phyloP scores from a whole-genome alignment of 495 filamentous ascomycete species.

The Penicillium paradoxum region DNA sequence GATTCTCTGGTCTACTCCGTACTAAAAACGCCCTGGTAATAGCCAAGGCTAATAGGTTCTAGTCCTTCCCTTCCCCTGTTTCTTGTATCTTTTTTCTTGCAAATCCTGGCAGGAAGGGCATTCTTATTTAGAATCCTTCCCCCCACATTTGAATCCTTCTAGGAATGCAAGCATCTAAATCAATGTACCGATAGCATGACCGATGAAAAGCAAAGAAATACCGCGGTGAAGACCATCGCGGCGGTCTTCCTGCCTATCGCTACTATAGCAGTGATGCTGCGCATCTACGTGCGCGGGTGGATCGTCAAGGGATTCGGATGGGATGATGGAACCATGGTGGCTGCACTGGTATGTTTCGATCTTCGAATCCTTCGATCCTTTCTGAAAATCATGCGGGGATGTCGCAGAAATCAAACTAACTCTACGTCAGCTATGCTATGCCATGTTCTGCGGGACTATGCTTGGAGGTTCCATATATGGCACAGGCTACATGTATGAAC shows the following conservation, averaged over 20 bases:
- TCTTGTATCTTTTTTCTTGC: not conserved
- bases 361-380: not conserved
- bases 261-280: conserved; percentile 30
- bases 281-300: conserved; percentile 39
- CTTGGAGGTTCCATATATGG: conserved; percentile 37
- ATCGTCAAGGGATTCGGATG: conserved; percentile 41
- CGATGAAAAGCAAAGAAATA: conserved; percentile 23
- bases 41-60: not conserved
- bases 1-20: not conserved
- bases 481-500: conserved; percentile 28
- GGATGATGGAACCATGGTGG: conserved; percentile 40
- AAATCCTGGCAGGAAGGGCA: not conserved
- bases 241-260: conserved; percentile 38
- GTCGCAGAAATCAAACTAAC: not conserved
- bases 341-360: conserved; percentile 28
- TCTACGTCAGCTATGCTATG: conserved; percentile 23
- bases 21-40: not conserved
- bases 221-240: conserved; percentile 30
- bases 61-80: not conserved
- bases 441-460: conserved; percentile 38
- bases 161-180: not conserved
- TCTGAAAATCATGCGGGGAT: not conserved
- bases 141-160: not conserved
- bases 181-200: conserved; percentile 8
- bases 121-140: conserved; percentile 4